Percentiles rank a stretch among this genome's conserved stretches.
Conservation (phyloP, 768 basidiomycete genomes). For the Russula sp. region DNA sequence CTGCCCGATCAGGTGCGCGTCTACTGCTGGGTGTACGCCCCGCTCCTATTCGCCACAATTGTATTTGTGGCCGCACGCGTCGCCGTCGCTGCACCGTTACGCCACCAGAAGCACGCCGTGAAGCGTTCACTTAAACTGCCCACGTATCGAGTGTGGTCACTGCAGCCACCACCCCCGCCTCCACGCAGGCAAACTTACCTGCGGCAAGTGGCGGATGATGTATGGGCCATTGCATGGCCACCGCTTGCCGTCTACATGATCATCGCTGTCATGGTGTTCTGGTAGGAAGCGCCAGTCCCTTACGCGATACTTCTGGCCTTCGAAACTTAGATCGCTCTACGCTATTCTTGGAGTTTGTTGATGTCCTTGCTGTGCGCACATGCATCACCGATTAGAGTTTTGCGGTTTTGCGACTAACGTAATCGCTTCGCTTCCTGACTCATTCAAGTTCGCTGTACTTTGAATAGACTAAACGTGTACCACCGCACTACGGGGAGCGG, state of each 20-base stretch:
- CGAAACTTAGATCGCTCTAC: background rate
- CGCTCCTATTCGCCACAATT: slow-evolving; percentile 56
- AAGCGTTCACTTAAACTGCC: background rate
- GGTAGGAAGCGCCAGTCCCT: background rate
- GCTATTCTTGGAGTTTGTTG: background rate
- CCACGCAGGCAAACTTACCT: background rate
- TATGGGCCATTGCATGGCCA: slow-evolving; percentile 9
- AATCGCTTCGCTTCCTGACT: background rate
- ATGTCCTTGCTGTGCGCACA: background rate
- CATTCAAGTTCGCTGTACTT: too few relatives aligned
- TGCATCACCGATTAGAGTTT: background rate
- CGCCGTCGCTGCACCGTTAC: background rate
- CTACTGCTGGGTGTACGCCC: slow-evolving; percentile 67
- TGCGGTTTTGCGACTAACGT: background rate
- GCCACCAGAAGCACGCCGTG: background rate
- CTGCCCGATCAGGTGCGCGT: slow-evolving; percentile 81
- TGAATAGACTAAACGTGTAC: too few relatives aligned
- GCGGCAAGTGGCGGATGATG: background rate
- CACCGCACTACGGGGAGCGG: too few relatives aligned
- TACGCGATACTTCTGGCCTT: background rate
- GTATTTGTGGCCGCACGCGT: slow-evolving; percentile 32
- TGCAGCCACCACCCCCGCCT: background rate
- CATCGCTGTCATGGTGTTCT: background rate
- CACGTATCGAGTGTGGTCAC: background rate
- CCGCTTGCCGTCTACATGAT: slow-evolving; percentile 2